phyloP scores from a whole-genome alignment of 2,329 filamentous ascomycete species.

The Spiromastix sp. region DNA sequence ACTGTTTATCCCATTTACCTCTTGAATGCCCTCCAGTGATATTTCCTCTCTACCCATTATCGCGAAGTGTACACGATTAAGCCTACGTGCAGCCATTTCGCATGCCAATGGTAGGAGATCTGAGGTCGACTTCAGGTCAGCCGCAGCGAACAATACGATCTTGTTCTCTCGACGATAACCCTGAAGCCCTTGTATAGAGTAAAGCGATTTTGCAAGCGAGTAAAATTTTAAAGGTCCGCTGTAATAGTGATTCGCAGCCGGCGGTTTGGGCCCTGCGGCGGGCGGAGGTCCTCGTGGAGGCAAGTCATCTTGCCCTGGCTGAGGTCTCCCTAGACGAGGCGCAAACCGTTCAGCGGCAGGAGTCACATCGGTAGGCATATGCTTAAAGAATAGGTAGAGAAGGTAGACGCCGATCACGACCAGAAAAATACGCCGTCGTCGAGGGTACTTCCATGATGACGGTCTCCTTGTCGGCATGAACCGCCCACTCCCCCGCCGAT shows the following conservation, averaged over 20 bases:
- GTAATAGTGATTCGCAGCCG: constrained; percentile 40
- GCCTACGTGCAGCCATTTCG: constrained; percentile 61
- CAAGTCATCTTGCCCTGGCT: neutral
- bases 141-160: constrained; percentile 70
- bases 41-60: constrained; percentile 66
- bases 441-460: constrained; percentile 24
- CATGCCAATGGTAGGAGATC: constrained; percentile 73
- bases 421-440: constrained; percentile 41
- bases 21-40: constrained; percentile 55
- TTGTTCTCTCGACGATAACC: constrained; percentile 46
- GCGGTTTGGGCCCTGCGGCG: constrained; percentile 10
- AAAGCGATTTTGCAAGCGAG: constrained; percentile 53
- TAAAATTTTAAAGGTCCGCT: constrained; percentile 62
- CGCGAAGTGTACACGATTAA: constrained; percentile 71
- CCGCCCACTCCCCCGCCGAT: constrained; percentile 29
- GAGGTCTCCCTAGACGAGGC: neutral
- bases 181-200: constrained; percentile 44
- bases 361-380: constrained; percentile 1
- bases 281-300: constrained; percentile 7
- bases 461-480: constrained; percentile 19
- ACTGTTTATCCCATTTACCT: constrained; percentile 68
- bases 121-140: constrained; percentile 62
- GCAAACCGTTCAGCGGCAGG: constrained; percentile 1
- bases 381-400: constrained; percentile 52
- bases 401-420: constrained; percentile 38